phyloP scores from a whole-genome alignment of 2,329 filamentous ascomycete genomes.

The Colletotrichum higginsianum region DNA sequence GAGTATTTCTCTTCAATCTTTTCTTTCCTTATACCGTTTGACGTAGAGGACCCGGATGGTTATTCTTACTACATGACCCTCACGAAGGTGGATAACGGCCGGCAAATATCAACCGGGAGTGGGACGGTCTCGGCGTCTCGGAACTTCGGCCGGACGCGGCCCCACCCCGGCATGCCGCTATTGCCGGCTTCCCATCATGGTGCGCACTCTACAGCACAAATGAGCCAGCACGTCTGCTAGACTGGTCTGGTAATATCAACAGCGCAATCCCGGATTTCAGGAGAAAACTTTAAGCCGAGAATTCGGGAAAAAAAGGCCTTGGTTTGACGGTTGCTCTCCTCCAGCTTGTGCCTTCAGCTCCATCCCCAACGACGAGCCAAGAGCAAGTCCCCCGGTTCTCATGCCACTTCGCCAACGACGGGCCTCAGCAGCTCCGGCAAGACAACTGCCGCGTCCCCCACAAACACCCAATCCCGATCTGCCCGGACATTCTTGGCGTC shows the following conservation, averaged over 20 bases:
- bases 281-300: too few species aligned
- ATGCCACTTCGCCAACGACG: constrained; percentile 19
- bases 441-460: constrained; percentile 37
- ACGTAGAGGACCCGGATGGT: neutral
- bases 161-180: neutral
- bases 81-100: neutral
- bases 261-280: too few species aligned
- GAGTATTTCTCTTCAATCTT: neutral
- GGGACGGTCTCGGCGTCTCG: neutral
- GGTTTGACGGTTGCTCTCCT: too few species aligned
- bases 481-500: constrained; percentile 39
- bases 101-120: neutral
- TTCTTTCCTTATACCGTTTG: neutral
- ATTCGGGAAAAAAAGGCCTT: too few species aligned
- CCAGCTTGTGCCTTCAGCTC: too few species aligned
- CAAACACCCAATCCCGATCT: constrained; percentile 41
- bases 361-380: too few species aligned
- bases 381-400: too few species aligned
- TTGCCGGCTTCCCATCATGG: neutral
- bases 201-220: neutral
- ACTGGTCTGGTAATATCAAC: too few species aligned
- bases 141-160: neutral
- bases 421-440: constrained; percentile 40
- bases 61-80: too few species aligned
- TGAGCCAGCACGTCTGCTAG: too few species aligned